These are phyloP conservation scores for Grosmannia huntii DNA, from an alignment of 2,329 filamentous ascomycete genomes.

Conservation along the genomic window DNA sequence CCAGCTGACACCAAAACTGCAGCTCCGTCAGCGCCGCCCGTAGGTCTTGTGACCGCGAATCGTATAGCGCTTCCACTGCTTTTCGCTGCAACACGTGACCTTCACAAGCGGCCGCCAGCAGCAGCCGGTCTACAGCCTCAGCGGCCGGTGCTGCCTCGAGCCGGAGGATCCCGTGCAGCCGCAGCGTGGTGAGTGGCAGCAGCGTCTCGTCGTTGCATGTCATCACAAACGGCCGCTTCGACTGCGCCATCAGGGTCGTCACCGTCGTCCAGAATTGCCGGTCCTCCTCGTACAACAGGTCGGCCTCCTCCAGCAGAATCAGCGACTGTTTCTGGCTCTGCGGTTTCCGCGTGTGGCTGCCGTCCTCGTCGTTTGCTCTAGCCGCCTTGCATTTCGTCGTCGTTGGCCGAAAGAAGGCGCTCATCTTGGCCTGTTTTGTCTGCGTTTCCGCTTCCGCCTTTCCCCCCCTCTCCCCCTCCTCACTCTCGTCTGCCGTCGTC, in stretches of 20 bases:
- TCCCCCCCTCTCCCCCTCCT: neutral
- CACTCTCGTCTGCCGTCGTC: slow-evolving; percentile 1
- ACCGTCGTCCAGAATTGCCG: slow-evolving; percentile 88
- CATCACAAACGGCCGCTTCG: slow-evolving; percentile 84
- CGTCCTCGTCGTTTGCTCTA: neutral
- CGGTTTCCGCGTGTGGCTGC: slow-evolving; percentile 13
- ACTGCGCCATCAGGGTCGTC: slow-evolving; percentile 62
- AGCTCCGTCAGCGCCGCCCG: slow-evolving; percentile 73
- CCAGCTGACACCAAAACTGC: slow-evolving; percentile 95
- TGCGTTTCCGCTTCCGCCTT: neutral
- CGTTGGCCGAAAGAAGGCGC: slow-evolving; percentile 62
- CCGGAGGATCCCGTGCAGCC: slow-evolving; percentile 74
- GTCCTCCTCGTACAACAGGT: slow-evolving; percentile 89
- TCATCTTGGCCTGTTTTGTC: slow-evolving; percentile 67
- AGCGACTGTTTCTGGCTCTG: slow-evolving; percentile 78
- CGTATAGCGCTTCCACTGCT: slow-evolving; percentile 58
- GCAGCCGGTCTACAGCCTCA: slow-evolving; percentile 64
- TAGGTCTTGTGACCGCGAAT: slow-evolving; percentile 56
- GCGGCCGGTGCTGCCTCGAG: slow-evolving; percentile 52
- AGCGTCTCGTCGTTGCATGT: slow-evolving; percentile 87
- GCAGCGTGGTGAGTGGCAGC: slow-evolving; percentile 62
- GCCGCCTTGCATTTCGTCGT: slow-evolving; percentile 1
- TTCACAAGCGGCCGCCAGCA: slow-evolving; percentile 75
- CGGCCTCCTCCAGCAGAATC: slow-evolving; percentile 87
- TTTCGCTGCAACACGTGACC: slow-evolving; percentile 64